phyloP scores from a whole-genome alignment of 2,329 filamentous ascomycete genomes.

The Botrytis pseudocinerea region DNA sequence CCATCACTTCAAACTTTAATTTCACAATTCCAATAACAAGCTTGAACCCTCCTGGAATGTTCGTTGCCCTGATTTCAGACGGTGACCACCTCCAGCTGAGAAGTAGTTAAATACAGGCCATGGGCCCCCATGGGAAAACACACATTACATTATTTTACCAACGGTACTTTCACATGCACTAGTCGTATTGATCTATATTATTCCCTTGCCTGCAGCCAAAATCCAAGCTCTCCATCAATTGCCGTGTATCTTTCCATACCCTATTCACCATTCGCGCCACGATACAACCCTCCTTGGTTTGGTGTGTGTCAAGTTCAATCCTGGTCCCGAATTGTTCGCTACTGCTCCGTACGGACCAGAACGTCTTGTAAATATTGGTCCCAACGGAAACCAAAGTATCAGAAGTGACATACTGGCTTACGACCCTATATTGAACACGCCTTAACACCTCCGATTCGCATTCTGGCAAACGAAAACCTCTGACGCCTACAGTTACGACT shows the following conservation, averaged over 20 bases:
- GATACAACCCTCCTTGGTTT: conserved; percentile 8
- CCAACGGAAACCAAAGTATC: conserved; percentile 12
- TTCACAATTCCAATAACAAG: conserved; percentile 16
- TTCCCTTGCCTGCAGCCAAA: neutral
- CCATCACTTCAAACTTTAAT: conserved; percentile 15
- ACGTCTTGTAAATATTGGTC: neutral
- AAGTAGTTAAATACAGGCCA: conserved; percentile 7
- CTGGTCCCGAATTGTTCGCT: neutral
- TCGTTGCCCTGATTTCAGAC: neutral
- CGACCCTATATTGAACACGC: neutral
- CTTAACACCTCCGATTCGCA: neutral
- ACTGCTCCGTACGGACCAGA: neutral
- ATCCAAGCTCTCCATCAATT: neutral
- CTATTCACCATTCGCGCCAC: neutral
- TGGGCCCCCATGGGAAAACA: neutral
- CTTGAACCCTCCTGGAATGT: conserved; percentile 4
- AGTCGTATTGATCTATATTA: neutral
- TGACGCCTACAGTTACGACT: neutral
- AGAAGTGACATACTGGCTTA: neutral
- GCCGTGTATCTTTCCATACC: neutral
- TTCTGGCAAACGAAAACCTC: neutral
- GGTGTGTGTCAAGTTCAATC: conserved; percentile 5
- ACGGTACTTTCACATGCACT: neutral
- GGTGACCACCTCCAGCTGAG: neutral
- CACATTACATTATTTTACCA: neutral